Conservation (phyloP, 1,284 basidiomycete genomes). For the Melanopsichium pennsylvanicum region DNA sequence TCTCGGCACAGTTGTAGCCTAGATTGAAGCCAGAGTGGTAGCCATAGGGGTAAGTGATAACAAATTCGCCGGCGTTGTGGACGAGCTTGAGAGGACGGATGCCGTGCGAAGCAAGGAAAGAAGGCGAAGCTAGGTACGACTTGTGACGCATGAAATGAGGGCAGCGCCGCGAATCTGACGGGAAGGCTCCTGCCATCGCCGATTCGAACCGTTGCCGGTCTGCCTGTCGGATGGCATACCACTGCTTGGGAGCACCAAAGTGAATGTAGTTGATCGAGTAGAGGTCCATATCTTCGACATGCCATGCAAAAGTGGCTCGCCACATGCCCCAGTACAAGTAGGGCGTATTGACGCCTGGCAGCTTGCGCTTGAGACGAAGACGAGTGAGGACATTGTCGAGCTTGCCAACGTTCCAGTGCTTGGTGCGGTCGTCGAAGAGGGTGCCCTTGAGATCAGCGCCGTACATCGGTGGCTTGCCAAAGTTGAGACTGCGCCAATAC, state of each 20-base stretch:
- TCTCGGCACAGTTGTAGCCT: conserved; percentile 96
- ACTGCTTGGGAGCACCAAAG: conserved; percentile 93
- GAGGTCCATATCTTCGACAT: conserved; percentile 88
- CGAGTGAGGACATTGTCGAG: conserved; percentile 87
- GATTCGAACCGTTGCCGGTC: conserved; percentile 69
- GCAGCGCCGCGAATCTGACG: conserved; percentile 72
- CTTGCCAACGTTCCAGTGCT: conserved; percentile 89
- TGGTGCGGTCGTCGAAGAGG: conserved; percentile 82
- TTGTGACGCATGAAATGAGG: conserved; percentile 96
- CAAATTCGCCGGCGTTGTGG: conserved; percentile 90
- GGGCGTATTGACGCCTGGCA: conserved; percentile 95
- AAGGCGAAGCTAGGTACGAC: conserved; percentile 91
- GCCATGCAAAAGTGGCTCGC: conserved; percentile 96
- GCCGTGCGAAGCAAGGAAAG: conserved; percentile 78
- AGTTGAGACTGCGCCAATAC: conserved; percentile 89
- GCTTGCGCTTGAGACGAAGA: conserved; percentile 73
- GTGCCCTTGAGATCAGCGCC: conserved; percentile 93
- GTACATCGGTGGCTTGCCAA: conserved; percentile 92
- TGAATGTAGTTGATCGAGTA: conserved; percentile 99
- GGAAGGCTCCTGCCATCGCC: conserved; percentile 62
- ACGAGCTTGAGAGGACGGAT: conserved; percentile 72
- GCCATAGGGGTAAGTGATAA: conserved; percentile 89
- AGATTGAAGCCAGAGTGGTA: conserved; percentile 98
- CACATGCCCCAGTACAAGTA: conserved; percentile 99
- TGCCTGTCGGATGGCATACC: conserved; percentile 95